Evolutionary conservation across 768 basidiomycete genomes (phyloP).

Genomic region (Podaxis rugospora): DNA sequence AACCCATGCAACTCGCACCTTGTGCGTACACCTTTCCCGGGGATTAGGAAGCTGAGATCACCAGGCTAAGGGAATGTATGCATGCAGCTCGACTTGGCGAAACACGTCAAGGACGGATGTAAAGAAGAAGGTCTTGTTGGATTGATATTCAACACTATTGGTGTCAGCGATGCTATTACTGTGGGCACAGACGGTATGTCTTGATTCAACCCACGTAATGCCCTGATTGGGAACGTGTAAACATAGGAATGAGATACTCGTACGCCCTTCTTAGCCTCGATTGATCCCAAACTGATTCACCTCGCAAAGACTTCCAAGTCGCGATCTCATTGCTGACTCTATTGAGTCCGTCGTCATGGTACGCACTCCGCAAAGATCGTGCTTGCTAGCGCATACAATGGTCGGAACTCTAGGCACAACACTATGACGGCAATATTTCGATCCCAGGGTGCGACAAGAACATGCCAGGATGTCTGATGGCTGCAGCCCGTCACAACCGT

Average conservation of each 20-base stretch:
- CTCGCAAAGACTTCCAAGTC: constrained; percentile 63
- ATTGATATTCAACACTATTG: constrained; percentile 80
- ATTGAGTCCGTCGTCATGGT: constrained; percentile 51
- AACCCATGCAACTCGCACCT: constrained; percentile 87
- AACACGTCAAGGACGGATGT: constrained; percentile 80
- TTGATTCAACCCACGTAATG: not conserved
- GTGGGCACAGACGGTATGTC: constrained; percentile 81
- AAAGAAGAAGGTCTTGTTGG: constrained; percentile 77
- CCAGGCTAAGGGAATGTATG: not conserved
- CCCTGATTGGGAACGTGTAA: not conserved
- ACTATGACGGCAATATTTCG: constrained; percentile 85
- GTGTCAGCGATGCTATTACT: constrained; percentile 82
- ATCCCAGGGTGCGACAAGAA: constrained; percentile 91
- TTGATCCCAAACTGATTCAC: not conserved
- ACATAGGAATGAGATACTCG: constrained; percentile 83
- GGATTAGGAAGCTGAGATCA: not conserved
- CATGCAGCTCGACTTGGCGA: constrained; percentile 70
- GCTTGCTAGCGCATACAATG: not conserved
- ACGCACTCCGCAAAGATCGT: constrained; percentile 22
- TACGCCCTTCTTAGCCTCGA: constrained; percentile 30
- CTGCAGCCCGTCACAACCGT: constrained; percentile 81
- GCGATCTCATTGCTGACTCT: constrained; percentile 87
- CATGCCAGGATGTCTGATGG: constrained; percentile 88
- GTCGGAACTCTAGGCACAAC: constrained; percentile 55
- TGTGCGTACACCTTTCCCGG: constrained; percentile 32